Conservation (phyloP, 306 rosid species). For the Adenanthera pavonina region DNA sequence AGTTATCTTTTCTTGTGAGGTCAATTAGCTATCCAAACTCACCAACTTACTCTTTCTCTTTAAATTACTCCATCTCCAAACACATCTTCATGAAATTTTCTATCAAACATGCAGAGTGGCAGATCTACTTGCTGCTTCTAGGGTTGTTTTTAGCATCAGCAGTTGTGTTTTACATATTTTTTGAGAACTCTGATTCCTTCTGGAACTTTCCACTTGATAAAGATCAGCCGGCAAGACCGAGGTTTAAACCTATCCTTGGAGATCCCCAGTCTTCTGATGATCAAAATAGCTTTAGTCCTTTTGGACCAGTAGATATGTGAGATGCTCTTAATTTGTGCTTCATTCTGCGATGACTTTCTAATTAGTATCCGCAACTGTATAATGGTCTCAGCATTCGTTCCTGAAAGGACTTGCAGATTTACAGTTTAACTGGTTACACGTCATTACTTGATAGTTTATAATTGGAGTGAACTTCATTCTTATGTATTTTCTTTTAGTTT, state of each 20-base stretch:
- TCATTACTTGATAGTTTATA: conserved; percentile 8
- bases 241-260: conserved; percentile 48
- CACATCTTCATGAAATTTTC: conserved; percentile 27
- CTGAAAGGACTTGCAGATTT: conserved; percentile 36
- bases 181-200: conserved; percentile 86
- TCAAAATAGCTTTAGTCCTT: conserved; percentile 40
- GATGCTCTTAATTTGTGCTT: not conserved
- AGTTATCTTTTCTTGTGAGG: too few species aligned
- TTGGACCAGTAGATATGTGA: conserved; percentile 85
- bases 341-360: conserved; percentile 16
- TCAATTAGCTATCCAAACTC: not conserved
- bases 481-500: not conserved
- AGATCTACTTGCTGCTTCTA: conserved; percentile 82
- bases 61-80: not conserved
- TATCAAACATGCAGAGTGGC: conserved; percentile 88
- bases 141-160: conserved; percentile 80
- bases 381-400: conserved; percentile 29
- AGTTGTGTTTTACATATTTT: conserved; percentile 75
- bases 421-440: conserved; percentile 20
- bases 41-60: not conserved
- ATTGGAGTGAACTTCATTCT: conserved; percentile 11
- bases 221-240: conserved; percentile 66
- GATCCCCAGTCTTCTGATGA: conserved; percentile 70
- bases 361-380: conserved; percentile 25
- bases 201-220: conserved; percentile 82